Base-by-base conservation (phyloP, 805 yeast genomes). In the Hanseniaspora guilliermondii region DNA sequence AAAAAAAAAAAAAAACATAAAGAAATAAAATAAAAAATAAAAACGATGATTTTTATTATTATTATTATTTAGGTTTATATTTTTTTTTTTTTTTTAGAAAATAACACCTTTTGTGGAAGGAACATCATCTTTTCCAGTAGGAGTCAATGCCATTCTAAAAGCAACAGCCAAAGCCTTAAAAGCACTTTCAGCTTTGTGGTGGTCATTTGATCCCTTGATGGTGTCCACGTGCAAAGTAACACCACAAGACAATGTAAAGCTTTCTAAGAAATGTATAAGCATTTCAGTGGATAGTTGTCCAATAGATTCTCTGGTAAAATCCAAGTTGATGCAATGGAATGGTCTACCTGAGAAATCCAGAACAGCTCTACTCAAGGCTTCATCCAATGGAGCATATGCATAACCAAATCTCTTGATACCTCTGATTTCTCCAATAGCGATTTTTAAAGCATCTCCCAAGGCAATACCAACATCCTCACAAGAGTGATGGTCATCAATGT, bases 61-160 rank as follows among this genome's bases (percentile, higher is more conserved):
- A n/a, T n/a, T n/a, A n/a, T n/a, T n/a, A n/a, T n/a, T n/a, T 22
- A 24, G 14, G 14, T 17, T 16, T 35, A 30, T 6, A 12, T 25
- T 17, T 22, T n/a, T 36, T 45, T 46, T 47, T 30, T 30, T 24
- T 40, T 33, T 39, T 64, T 65, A 84, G 70, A 83, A 82, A 47
- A 91, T 73, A 11, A 93, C 97, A 53, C 98, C 98, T 71, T 93
- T 93, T 11, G 98, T 93, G 54, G 95, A 83, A 21, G 98, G 98
- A 46, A 93, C 86, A 58, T 93, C 98, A 64, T 87, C 75, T 24
- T 83, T 78, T 33, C 97, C 97, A 33, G 87, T 87, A 60, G 77
- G 75, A 11, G 91, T 75, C 48, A 78, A 81, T 24, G 97, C 91
- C 65, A 88, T 95, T 61, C 80, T 83, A 49, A 93, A 74, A 4